Evolutionary conservation across 805 yeast genomes (phyloP).

Genomic region (Myxozyma kluyveri): DNA sequence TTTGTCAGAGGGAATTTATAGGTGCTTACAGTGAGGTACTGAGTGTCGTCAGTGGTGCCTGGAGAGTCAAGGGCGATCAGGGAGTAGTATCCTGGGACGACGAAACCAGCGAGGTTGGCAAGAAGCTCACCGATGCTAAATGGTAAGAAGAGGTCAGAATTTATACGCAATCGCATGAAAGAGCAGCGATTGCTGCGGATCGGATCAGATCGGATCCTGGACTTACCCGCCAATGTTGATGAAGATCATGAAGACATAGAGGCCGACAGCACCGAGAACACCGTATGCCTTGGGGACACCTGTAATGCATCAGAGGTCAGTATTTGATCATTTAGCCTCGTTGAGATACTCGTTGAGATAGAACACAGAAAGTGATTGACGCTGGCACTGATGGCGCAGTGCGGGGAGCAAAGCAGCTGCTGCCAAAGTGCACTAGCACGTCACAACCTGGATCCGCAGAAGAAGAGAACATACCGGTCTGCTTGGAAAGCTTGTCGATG

Average conservation of each 20-base stretch:
- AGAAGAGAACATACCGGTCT: conserved; percentile 30
- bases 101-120: conserved; percentile 89
- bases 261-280: conserved; percentile 58
- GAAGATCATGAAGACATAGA: conserved; percentile 76
- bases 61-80: conserved; percentile 76
- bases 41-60: conserved; percentile 72
- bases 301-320: neutral
- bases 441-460: neutral
- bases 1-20: neutral
- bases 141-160: neutral
- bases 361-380: neutral
- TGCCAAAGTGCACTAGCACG: neutral
- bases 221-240: conserved; percentile 78
- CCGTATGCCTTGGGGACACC: conserved; percentile 79
- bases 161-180: neutral
- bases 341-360: neutral
- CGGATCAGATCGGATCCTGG: neutral
- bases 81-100: conserved; percentile 85
- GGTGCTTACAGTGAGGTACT: conserved; percentile 53
- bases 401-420: conserved; percentile 1
- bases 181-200: neutral
- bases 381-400: neutral
- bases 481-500: conserved; percentile 38
- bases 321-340: neutral
- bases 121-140: conserved; percentile 75